Percentiles rank a stretch among this genome's conserved stretches.
phyloP scores from a whole-genome alignment of 495 filamentous ascomycete species.

The Neurospora sp. region DNA sequence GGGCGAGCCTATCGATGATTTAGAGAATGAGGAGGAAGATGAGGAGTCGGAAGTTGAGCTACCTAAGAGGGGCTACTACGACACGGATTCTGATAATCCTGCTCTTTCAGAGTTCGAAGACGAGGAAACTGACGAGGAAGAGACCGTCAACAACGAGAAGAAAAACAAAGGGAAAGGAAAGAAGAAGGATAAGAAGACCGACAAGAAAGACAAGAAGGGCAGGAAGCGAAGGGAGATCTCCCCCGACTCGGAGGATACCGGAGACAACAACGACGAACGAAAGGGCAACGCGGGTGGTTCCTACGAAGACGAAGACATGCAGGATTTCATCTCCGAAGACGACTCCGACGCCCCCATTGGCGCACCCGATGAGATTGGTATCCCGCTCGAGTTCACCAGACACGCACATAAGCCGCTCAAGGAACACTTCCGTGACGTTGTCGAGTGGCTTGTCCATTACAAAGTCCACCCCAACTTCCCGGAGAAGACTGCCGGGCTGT shows the following conservation, averaged over 20 bases:
- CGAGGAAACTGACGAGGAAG: conserved; percentile 24
- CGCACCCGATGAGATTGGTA: conserved; percentile 42
- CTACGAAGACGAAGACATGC: conserved; percentile 48
- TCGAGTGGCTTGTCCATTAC: conserved; percentile 71
- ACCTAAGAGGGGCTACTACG: conserved; percentile 27
- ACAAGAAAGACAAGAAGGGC: background rate
- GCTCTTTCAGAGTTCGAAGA: conserved; percentile 38
- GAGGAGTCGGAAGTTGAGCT: background rate
- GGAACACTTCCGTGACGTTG: conserved; percentile 66
- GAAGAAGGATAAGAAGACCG: conserved; percentile 5
- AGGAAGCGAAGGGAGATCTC: background rate
- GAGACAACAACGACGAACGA: conserved; percentile 21
- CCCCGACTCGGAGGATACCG: conserved; percentile 11
- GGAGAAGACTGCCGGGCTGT: conserved; percentile 48
- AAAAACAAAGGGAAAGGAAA: background rate
- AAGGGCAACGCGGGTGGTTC: conserved; percentile 17
- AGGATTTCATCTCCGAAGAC: conserved; percentile 55
- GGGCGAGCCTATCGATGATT: conserved; percentile 39
- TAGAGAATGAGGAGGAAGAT: conserved; percentile 31
- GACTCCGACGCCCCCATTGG: conserved; percentile 56
- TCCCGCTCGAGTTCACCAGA: conserved; percentile 64
- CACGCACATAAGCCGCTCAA: conserved; percentile 57
- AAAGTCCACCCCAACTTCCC: conserved; percentile 66
- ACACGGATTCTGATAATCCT: conserved; percentile 29
- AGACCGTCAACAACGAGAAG: conserved; percentile 11